Conservation (phyloP, 306 rosid genomes). For the Dalbergia cultrata region DNA sequence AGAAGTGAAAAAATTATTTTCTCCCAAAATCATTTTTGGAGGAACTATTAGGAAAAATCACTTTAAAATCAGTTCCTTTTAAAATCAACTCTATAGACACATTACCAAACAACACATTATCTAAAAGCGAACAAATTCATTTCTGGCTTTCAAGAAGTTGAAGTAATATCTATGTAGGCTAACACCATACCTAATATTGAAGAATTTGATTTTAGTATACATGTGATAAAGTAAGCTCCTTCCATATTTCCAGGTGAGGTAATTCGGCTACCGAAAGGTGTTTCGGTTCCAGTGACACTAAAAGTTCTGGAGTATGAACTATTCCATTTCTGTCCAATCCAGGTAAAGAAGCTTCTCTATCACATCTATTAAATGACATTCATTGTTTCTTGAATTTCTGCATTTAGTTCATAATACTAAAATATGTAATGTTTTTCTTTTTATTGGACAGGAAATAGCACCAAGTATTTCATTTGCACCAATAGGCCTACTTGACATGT, state of each 20-base stretch:
- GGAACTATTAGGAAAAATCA: no score
- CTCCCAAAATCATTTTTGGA: no score
- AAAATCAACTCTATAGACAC: no score
- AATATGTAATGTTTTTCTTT: background rate
- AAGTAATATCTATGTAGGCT: background rate
- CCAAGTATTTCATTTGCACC: constrained; percentile 76
- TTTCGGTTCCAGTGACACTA: constrained; percentile 81
- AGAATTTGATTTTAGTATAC: no score
- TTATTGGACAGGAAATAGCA: constrained; percentile 64
- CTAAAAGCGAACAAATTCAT: no score
- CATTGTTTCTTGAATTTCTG: background rate
- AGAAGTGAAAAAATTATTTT: no score
- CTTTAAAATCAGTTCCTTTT: no score
- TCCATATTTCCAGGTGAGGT: constrained; percentile 70
- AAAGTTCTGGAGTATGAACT: constrained; percentile 87
- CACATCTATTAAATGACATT: background rate
- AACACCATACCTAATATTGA: background rate
- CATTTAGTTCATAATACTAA: background rate
- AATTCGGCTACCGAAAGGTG: constrained; percentile 77
- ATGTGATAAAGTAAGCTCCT: background rate
- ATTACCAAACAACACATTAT: no score
- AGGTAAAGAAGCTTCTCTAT: constrained; percentile 49
- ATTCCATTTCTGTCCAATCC: constrained; percentile 84
- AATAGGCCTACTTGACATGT: constrained; percentile 87
- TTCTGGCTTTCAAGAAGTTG: background rate